These are phyloP conservation scores for Alnus rubra DNA, from an alignment of 306 rosid genomes.

Conservation along the genomic window DNA sequence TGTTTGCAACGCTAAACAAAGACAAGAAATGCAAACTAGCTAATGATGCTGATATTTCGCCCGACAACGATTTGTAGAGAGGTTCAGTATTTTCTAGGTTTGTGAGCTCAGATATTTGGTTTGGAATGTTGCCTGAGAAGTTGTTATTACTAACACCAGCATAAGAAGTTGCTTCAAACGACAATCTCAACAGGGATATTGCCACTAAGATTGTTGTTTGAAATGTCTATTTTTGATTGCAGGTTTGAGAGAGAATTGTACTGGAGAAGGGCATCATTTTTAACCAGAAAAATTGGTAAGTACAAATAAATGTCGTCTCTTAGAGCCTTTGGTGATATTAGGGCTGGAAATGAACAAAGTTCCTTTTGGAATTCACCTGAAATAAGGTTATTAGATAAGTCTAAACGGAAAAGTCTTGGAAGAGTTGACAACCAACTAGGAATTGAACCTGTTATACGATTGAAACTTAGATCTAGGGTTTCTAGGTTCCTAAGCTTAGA, in stretches of 20 bases:
- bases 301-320: not conserved
- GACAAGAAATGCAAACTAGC: conserved; percentile 5
- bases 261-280: no score
- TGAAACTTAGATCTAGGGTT: not conserved
- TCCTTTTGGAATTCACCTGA: conserved; percentile 4
- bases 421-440: not conserved
- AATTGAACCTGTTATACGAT: conserved; percentile 1
- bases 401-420: not conserved
- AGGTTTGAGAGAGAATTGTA: no score
- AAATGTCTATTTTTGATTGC: no score
- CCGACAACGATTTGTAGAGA: not conserved
- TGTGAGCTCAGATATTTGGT: conserved; percentile 13
- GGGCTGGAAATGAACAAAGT: not conserved
- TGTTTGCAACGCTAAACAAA: not conserved
- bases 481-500: not conserved
- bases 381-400: not conserved
- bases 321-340: not conserved
- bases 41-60: conserved; percentile 1
- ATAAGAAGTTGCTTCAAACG: not conserved
- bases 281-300: not conserved
- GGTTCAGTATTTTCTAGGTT: conserved; percentile 3
- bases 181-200: conserved; percentile 9
- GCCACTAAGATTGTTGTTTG: no score
- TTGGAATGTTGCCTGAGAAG: not conserved
- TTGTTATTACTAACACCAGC: not conserved